These are phyloP conservation scores for Rubroboletus satanas DNA, from an alignment of 768 basidiomycete genomes.

Conservation along the genomic window DNA sequence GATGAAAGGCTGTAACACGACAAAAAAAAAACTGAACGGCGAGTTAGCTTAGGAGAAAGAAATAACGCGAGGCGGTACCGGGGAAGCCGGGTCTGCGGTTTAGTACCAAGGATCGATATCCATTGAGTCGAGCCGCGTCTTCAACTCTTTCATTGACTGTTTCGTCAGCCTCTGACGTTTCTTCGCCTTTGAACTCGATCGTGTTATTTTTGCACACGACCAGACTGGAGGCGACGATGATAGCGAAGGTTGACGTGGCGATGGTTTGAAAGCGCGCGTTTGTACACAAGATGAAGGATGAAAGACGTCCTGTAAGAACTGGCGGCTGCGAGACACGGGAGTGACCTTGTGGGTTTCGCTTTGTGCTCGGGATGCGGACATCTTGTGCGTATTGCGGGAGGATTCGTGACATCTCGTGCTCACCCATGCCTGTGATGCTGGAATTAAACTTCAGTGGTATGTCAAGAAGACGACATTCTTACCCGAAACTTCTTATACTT, in stretches of 20 bases:
- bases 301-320: background rate
- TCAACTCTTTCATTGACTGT: constrained; percentile 8
- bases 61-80: background rate
- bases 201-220: constrained; percentile 22
- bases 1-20: background rate
- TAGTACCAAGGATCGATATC: constrained; percentile 11
- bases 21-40: background rate
- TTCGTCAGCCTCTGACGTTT: constrained; percentile 6
- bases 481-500: constrained; percentile 5
- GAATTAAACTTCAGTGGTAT: background rate
- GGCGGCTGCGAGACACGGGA: background rate
- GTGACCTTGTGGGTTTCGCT: background rate
- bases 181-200: constrained; percentile 5
- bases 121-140: constrained; percentile 7
- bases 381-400: background rate
- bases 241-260: background rate
- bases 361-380: background rate
- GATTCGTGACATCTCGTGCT: background rate
- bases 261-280: background rate
- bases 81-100: background rate
- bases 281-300: background rate
- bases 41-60: background rate
- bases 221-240: background rate
- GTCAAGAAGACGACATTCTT: background rate
- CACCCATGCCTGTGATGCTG: constrained; percentile 5